Base-by-base conservation (phyloP, 176 grass and related monocot species). In the Ampelocalamus luodianensis region DNA sequence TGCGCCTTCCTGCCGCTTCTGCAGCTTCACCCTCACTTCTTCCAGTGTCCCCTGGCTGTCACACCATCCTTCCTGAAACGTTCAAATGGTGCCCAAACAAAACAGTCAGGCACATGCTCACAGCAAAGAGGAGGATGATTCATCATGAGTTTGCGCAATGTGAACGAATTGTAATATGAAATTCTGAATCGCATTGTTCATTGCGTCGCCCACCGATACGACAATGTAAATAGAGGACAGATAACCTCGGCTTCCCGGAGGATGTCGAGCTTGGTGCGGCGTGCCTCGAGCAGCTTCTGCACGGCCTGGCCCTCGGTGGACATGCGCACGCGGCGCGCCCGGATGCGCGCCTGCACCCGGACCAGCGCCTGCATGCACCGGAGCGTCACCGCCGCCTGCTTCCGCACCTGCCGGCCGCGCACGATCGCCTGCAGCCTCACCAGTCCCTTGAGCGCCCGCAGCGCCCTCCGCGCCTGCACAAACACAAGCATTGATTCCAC, bases 291-390 rank as follows among this genome's bases (percentile, higher is more conserved):
- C 39, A 95, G 81, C 86, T 89, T 86, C 90, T 96, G 96, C 59
- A 98, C 96, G 11, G 93, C 96, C 83, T 91, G 96, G 6, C 96
- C 96, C 39, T 98, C 93, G 26, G 91, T 90, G 36, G 96, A 98
- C 89, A 98, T 87, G 37, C 96, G 90, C 61, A 98, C 96, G 18
- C 91, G 91, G 65, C 91, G 80, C 0, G 96, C 93, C n/a, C 96
- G 82, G 76, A 98, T 93, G 80, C 86, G 93, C 27, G 96, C 96
- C 81, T 98, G 96, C 45, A 98, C 96, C 36, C 96, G 80, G n/a
- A 98, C 96, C 43, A 98, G 88, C 20, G 96, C 96, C 91, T 98
- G 96, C 96, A 98, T 96, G 81, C 96, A 98, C 51, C 93, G 89
- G 10, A 99, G 92, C 22, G 96, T 99, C 78, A 92, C 93, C 3